Evolutionary conservation across 129 eudicot genomes (phyloP).

Genomic region (Artemisia argyi): DNA sequence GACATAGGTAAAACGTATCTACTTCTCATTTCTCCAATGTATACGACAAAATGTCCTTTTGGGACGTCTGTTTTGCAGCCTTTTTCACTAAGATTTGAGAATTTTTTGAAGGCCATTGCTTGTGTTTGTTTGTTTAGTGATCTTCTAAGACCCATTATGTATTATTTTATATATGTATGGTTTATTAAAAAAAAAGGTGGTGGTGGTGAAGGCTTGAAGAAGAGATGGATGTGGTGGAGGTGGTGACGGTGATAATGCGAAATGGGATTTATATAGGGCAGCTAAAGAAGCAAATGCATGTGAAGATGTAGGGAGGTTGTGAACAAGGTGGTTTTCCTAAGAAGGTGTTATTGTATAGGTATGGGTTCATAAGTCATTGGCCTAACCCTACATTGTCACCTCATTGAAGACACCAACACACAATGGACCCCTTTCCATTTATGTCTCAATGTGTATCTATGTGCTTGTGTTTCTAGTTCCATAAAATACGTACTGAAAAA

Average conservation of each 20-base stretch:
- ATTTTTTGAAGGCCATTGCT: conserved; percentile 39
- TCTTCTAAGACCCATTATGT: conserved; percentile 46
- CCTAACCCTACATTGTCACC: conserved; percentile 42
- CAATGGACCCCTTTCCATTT: conserved; percentile 29
- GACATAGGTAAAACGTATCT: conserved; percentile 58
- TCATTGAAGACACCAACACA: conserved; percentile 34
- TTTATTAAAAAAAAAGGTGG: not conserved
- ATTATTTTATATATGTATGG: not conserved
- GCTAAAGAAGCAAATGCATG: conserved; percentile 45
- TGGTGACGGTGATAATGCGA: not conserved
- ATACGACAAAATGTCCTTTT: conserved; percentile 68
- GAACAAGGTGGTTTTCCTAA: conserved; percentile 27
- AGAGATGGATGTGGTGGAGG: conserved; percentile 27
- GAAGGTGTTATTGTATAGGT: conserved; percentile 29
- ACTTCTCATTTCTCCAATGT: conserved; percentile 59
- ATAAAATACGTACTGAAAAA: not conserved
- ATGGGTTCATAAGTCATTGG: conserved; percentile 32
- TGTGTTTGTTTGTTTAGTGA: conserved; percentile 42
- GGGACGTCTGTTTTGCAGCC: conserved; percentile 54
- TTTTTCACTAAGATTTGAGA: conserved; percentile 42
- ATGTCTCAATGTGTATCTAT: conserved; percentile 21
- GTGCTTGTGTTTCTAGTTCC: not conserved
- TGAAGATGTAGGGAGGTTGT: conserved; percentile 44
- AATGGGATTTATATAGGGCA: conserved; percentile 24
- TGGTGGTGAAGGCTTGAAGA: conserved; percentile 2